phyloP scores from a whole-genome alignment of 768 basidiomycete genomes.

The Trametes elegans region DNA sequence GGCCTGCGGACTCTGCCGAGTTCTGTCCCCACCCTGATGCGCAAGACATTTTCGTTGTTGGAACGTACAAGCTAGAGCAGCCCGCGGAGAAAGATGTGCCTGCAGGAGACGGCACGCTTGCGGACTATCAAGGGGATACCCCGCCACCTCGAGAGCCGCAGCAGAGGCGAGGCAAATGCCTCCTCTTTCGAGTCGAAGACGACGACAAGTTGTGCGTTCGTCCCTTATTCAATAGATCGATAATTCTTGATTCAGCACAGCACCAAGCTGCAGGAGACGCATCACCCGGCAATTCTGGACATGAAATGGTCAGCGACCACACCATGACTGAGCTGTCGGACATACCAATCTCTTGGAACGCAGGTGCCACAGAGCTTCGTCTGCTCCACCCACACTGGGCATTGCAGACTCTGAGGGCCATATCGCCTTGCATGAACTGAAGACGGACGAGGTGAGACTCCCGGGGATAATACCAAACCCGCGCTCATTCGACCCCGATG shows the following conservation, averaged over 20 bases:
- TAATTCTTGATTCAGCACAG: slow-evolving; percentile 32
- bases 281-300: slow-evolving; percentile 83
- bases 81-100: background rate
- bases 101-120: too few relatives aligned
- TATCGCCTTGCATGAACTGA: slow-evolving; percentile 62
- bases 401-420: slow-evolving; percentile 87
- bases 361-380: slow-evolving; percentile 58
- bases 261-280: slow-evolving; percentile 61
- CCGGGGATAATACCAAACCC: background rate
- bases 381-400: slow-evolving; percentile 51
- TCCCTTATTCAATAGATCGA: background rate
- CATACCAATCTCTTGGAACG: background rate
- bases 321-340: background rate
- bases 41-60: slow-evolving; percentile 74
- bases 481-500: background rate
- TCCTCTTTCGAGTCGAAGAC: slow-evolving; percentile 54
- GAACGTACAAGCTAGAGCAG: slow-evolving; percentile 83
- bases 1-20: slow-evolving; percentile 88
- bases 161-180: slow-evolving; percentile 66
- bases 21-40: slow-evolving; percentile 74
- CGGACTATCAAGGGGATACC: too few relatives aligned
- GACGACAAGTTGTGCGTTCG: slow-evolving; percentile 38
- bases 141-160: slow-evolving; percentile 29
- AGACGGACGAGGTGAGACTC: slow-evolving; percentile 44
- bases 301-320: slow-evolving; percentile 77